phyloP scores from a whole-genome alignment of 306 rosid species.

The Argentina anserina region DNA sequence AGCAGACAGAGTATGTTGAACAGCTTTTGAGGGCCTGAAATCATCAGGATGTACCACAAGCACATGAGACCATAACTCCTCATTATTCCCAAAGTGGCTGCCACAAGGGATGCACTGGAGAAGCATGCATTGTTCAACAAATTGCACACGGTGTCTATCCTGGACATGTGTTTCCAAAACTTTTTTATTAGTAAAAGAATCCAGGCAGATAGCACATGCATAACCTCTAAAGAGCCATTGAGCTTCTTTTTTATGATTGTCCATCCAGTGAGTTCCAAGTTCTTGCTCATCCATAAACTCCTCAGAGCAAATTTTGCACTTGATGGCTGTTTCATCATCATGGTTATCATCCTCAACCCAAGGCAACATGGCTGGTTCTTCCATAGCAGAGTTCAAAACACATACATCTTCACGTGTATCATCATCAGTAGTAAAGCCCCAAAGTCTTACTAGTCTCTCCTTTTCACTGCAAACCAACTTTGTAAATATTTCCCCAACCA shows the following conservation, averaged over 20 bases:
- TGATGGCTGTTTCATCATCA: conserved; percentile 47
- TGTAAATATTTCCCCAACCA: conserved; percentile 57
- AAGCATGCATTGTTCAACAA: conserved; percentile 97
- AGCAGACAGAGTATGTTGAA: conserved; percentile 43
- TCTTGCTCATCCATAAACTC: conserved; percentile 67
- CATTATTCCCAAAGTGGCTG: conserved; percentile 80
- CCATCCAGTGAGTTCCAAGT: conserved; percentile 93
- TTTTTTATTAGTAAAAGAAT: conserved; percentile 88
- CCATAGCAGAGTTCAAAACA: conserved; percentile 34
- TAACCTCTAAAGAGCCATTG: conserved; percentile 97
- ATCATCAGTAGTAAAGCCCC: conserved; percentile 76
- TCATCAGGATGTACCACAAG: conserved; percentile 61
- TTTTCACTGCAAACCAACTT: conserved; percentile 78
- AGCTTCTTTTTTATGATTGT: conserved; percentile 92
- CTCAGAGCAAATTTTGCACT: conserved; percentile 77
- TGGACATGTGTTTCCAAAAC: conserved; percentile 91
- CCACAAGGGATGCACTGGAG: conserved; percentile 96
- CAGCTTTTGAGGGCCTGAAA: conserved; percentile 59
- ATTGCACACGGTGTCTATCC: conserved; percentile 89
- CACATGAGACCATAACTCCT: conserved; percentile 89
- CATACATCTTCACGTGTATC: conserved; percentile 32
- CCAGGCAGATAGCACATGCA: conserved; percentile 96
- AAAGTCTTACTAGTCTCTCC: conserved; percentile 57
- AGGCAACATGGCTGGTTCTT: conserved; percentile 55
- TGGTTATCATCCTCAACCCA: conserved; percentile 35